A percentile compares a stretch with the other conserved stretches of the same genome.
Conservation (phyloP, 495 filamentous ascomycete species). For the Rostrohypoxylon terebratum region DNA sequence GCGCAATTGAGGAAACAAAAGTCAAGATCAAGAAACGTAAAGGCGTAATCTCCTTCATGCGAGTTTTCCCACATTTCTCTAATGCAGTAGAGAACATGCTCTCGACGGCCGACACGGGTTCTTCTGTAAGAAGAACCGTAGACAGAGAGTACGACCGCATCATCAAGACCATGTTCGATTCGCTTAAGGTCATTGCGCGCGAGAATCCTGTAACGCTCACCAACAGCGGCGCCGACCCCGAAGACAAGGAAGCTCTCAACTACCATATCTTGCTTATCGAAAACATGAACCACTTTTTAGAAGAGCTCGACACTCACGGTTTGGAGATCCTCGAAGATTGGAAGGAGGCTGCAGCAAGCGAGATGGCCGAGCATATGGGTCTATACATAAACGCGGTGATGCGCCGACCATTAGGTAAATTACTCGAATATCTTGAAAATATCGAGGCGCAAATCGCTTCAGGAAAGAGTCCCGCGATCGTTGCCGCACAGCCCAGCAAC, state of each 20-base stretch:
- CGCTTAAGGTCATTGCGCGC: slow-evolving; percentile 92
- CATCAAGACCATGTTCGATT: slow-evolving; percentile 97
- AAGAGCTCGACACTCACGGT: slow-evolving; percentile 83
- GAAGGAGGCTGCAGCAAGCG: slow-evolving; percentile 77
- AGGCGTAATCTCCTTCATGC: slow-evolving; percentile 93
- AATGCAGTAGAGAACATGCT: slow-evolving; percentile 86
- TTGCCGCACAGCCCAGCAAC: slow-evolving; percentile 81
- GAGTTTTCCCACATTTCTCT: slow-evolving; percentile 89
- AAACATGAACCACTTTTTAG: slow-evolving; percentile 97
- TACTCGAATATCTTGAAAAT: slow-evolving; percentile 89
- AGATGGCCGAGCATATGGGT: slow-evolving; percentile 88
- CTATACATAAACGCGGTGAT: slow-evolving; percentile 90
- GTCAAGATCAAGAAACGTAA: slow-evolving; percentile 99
- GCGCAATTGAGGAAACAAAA: slow-evolving; percentile 97
- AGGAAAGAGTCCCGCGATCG: slow-evolving; percentile 55
- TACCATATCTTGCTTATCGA: slow-evolving; percentile 97
- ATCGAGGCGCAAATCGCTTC: slow-evolving; percentile 75
- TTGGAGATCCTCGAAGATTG: slow-evolving; percentile 84
- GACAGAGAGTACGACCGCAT: slow-evolving; percentile 89
- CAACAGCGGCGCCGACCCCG: slow-evolving; percentile 64
- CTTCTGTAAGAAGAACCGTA: slow-evolving; percentile 77
- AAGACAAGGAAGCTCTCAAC: slow-evolving; percentile 95
- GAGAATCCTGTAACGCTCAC: slow-evolving; percentile 77
- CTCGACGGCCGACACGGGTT: slow-evolving; percentile 64
- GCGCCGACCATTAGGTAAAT: slow-evolving; percentile 85